Evolutionary conservation across 2,329 filamentous ascomycete genomes (phyloP), one percentile per base, ranked within the genome.

Genomic region (Tolypocladium cylindrosporum): DNA sequence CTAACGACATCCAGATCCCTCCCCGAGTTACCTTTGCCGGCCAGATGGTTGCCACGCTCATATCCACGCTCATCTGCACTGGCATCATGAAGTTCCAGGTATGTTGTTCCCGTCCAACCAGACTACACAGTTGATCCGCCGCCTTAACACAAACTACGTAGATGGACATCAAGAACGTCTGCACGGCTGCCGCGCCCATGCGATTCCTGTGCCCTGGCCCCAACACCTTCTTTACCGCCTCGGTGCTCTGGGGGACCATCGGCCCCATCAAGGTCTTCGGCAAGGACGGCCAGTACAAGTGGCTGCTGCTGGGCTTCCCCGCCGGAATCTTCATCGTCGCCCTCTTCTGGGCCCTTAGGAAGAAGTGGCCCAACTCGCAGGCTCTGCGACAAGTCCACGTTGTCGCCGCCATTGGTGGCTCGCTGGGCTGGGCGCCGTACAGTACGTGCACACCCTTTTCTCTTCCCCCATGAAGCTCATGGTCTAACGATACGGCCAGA

Each of bases 351-450:
- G 66, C 65, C 45, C 60, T 73, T 1, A 68, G 69, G 41, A 74
- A 67, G 60, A 62, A 60, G 27, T 71, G 67, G 31, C 72, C 70
- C 27, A 67, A 63, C 42, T 69, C 59, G 60, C 66, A 63, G 10
- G 57, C 69, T 53, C 57, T 76, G 16, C 66, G 77, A 36, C 72
- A 77, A 58, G 62, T 75, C 0, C 77, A 79, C 56, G 70, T 75
- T 8, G 73, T 79, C 1, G 71, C 74, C 10, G 60, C 78, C 8
- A 65, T 77, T 54, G 72, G 71, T 55, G 77, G 76, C 2, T 67
- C 67, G 11, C 63, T 75, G 41, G 61, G 67, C 43, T 77, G 74
- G 71, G 71, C 75, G 0, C 77, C 74, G 0, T 80, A 78, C 64
- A 81, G 59, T 60, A 58, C 6, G 58, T 43, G 7, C 11, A 36